These are phyloP conservation scores for Monosporascus sp. DNA, from an alignment of 2,329 filamentous ascomycete genomes.

Conservation along the genomic window DNA sequence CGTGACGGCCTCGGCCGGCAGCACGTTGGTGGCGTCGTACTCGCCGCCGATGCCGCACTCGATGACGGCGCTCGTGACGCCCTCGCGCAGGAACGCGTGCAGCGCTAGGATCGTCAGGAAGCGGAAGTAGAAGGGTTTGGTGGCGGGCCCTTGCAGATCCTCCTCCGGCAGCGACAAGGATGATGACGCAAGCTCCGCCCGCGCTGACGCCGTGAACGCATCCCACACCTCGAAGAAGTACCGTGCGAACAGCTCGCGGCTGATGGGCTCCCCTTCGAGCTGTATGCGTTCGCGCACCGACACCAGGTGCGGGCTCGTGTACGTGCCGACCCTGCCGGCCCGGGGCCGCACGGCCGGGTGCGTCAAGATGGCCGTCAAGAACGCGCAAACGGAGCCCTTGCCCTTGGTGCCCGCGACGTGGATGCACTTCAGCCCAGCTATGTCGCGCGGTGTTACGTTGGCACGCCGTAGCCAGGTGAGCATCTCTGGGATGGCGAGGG, in stretches of 20 bases:
- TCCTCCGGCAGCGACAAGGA: constrained; percentile 27
- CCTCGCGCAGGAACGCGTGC: constrained; percentile 72
- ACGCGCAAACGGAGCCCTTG: constrained; percentile 84
- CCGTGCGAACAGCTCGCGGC: constrained; percentile 61
- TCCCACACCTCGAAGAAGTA: constrained; percentile 89
- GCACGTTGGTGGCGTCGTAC: constrained; percentile 86
- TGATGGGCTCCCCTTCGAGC: constrained; percentile 67
- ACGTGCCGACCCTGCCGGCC: constrained; percentile 59
- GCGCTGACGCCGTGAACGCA: constrained; percentile 37
- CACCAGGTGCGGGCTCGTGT: constrained; percentile 80
- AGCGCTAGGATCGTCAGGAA: constrained; percentile 86
- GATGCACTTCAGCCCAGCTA: constrained; percentile 48
- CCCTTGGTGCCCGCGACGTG: constrained; percentile 94
- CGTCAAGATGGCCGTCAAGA: constrained; percentile 72
- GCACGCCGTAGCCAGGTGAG: constrained; percentile 69
- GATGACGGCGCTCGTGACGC: constrained; percentile 72
- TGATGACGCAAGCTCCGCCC: constrained; percentile 11
- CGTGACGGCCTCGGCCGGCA: constrained; percentile 57
- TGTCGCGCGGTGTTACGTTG: constrained; percentile 56
- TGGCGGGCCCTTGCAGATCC: constrained; percentile 47
- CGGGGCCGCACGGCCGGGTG: constrained; percentile 27
- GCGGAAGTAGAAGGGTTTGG: constrained; percentile 88
- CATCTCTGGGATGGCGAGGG: constrained; percentile 76
- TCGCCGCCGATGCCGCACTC: constrained; percentile 95
- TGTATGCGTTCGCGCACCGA: constrained; percentile 81